Percentiles rank a stretch among this genome's conserved stretches.
phyloP scores from a whole-genome alignment of 129 eudicot species.

The Apium graveolens region DNA sequence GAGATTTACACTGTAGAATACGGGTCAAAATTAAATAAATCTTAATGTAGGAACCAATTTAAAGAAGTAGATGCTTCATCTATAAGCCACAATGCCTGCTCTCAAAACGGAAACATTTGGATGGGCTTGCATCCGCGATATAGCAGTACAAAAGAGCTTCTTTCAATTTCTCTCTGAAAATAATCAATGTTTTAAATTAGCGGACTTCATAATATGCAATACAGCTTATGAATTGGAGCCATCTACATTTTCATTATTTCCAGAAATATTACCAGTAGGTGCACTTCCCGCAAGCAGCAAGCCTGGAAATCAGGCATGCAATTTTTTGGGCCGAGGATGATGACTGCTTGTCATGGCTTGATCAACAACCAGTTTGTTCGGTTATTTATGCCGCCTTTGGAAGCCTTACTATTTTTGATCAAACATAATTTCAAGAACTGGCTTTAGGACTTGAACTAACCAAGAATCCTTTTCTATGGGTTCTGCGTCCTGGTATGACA shows the following conservation, averaged over 20 bases:
- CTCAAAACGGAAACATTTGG: neutral
- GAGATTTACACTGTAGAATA: no score
- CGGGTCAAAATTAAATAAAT: neutral
- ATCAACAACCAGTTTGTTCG: neutral
- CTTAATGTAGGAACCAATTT: neutral
- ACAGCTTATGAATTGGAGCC: neutral
- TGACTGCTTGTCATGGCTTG: neutral
- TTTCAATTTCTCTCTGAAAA: neutral
- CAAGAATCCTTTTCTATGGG: neutral
- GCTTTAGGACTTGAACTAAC: neutral
- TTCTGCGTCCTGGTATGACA: neutral
- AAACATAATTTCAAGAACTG: neutral
- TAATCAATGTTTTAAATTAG: neutral
- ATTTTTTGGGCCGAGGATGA: neutral
- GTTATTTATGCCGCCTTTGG: neutral
- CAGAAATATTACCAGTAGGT: neutral
- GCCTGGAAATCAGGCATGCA: neutral
- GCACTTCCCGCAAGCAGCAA: neutral
- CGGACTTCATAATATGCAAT: neutral
- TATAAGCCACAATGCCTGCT: neutral
- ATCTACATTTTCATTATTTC: neutral
- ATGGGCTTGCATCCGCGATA: neutral
- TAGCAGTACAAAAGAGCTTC: neutral
- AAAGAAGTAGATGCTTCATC: neutral
- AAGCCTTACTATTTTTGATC: neutral